A percentile compares a stretch with the other conserved stretches of the same genome.
Conservation (phyloP, 192 early-diverging fungal genomes). For the Chytriomyces hyalinus region DNA sequence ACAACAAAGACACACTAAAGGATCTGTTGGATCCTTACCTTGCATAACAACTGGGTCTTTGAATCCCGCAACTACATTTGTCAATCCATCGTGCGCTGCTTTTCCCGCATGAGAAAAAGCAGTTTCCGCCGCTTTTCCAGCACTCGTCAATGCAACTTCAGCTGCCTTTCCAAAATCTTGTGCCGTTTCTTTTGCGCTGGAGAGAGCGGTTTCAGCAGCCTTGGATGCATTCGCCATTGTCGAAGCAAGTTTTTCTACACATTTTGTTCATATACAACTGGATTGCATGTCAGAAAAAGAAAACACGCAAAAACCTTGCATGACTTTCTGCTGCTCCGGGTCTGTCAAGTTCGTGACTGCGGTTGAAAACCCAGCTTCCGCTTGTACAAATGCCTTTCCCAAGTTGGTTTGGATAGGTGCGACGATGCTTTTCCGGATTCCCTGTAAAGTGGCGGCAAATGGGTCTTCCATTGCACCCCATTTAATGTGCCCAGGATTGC, state of each 20-base stretch:
- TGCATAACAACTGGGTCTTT: conserved; percentile 22
- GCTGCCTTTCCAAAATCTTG: conserved; percentile 18
- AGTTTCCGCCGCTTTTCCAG: conserved; percentile 23
- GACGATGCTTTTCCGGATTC: conserved; percentile 9
- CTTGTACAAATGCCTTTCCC: conserved; percentile 9
- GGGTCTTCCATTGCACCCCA: neutral
- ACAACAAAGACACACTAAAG: neutral
- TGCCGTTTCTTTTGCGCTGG: conserved; percentile 16
- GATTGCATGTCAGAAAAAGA: neutral
- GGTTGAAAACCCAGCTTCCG: conserved; percentile 25
- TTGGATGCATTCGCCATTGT: conserved; percentile 14
- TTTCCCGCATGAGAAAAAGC: conserved; percentile 1
- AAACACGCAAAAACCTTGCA: conserved; percentile 10
- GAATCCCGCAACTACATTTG: conserved; percentile 24
- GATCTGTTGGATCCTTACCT: neutral
- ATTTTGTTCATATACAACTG: neutral
- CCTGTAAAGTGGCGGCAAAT: neutral
- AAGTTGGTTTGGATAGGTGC: conserved; percentile 32
- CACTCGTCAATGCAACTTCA: neutral
- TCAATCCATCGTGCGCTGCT: conserved; percentile 24
- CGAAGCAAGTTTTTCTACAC: neutral
- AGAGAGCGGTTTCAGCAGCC: conserved; percentile 9
- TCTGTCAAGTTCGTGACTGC: conserved; percentile 14
- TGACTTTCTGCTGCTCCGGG: conserved; percentile 12
- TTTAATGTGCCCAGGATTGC: conserved; percentile 6